Evolutionary conservation across 352 stramenopile genomes (phyloP).

Genomic region (Pythium coloratum): DNA sequence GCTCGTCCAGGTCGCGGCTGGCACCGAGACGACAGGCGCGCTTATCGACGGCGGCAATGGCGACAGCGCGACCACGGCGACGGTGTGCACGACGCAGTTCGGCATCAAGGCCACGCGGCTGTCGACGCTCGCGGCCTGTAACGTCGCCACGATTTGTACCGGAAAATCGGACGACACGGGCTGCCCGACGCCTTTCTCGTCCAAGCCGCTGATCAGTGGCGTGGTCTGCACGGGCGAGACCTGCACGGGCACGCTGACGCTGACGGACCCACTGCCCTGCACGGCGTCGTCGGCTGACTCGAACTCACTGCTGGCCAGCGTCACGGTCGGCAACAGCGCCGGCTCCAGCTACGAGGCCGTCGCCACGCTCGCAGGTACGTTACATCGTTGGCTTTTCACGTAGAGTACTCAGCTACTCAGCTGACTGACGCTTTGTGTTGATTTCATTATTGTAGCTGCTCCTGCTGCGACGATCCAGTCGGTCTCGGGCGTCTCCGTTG

Average conservation of each 20-base stretch:
- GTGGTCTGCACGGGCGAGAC: conserved; percentile 43
- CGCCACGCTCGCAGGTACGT: conserved; percentile 38
- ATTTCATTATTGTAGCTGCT: conserved; percentile 11
- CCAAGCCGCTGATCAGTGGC: conserved; percentile 34
- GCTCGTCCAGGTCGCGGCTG: conserved; percentile 47
- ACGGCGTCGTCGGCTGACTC: conserved; percentile 35
- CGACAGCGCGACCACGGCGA: conserved; percentile 25
- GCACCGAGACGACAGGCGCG: conserved; percentile 36
- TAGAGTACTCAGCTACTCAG: too few relatives aligned
- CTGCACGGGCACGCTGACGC: conserved; percentile 53
- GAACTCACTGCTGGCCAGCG: conserved; percentile 43
- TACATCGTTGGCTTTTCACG: too few relatives aligned
- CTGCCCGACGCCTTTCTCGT: conserved; percentile 42
- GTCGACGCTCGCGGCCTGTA: conserved; percentile 54
- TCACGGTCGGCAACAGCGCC: conserved; percentile 53
- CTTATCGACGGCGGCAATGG: conserved; percentile 29
- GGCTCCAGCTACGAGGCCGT: conserved; percentile 50
- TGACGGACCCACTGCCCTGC: conserved; percentile 47
- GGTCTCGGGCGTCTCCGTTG: conserved; percentile 7
- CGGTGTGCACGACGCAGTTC: conserved; percentile 52
- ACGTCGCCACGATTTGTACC: conserved; percentile 54
- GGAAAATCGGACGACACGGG: conserved; percentile 42
- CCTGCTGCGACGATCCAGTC: conserved; percentile 10
- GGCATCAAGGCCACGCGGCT: conserved; percentile 51
- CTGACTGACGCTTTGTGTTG: not conserved